A percentile compares a stretch with the other conserved stretches of the same genome.
Evolutionary conservation across 1,284 basidiomycete species (phyloP).

Genomic region (Ganoderma meredithae): DNA sequence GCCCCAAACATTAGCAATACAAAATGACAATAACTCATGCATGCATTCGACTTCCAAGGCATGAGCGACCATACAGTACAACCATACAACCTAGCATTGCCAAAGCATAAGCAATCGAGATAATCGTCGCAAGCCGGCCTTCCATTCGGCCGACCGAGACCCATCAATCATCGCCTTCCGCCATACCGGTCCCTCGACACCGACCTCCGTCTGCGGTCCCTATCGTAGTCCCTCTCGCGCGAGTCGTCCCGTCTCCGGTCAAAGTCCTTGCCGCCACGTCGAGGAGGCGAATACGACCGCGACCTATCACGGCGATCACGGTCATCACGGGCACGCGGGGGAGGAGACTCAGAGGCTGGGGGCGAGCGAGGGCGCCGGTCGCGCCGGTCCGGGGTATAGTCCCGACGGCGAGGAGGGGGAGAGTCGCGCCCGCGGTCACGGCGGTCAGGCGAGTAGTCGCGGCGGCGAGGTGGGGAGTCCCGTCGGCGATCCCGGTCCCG

Average conservation of each 20-base stretch:
- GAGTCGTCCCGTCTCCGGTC: constrained; percentile 33
- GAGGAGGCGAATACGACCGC: constrained; percentile 33
- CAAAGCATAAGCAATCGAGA: neutral
- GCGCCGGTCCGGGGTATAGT: constrained; percentile 23
- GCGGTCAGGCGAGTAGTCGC: constrained; percentile 42
- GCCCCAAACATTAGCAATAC: neutral
- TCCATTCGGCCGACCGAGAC: constrained; percentile 27
- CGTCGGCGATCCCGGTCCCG: constrained; percentile 33
- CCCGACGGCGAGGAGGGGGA: constrained; percentile 18
- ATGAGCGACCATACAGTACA: constrained; percentile 24
- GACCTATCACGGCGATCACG: constrained; percentile 21
- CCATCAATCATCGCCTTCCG: constrained; percentile 17
- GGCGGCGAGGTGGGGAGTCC: constrained; percentile 28
- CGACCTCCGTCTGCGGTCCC: constrained; percentile 33
- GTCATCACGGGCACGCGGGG: neutral
- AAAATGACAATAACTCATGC: neutral
- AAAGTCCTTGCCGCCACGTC: constrained; percentile 30
- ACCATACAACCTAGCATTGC: neutral
- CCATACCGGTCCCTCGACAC: constrained; percentile 34
- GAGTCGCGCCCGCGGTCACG: constrained; percentile 22
- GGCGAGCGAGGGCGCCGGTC: constrained; percentile 35
- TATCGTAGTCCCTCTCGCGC: constrained; percentile 28
- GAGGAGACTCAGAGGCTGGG: constrained; percentile 3
- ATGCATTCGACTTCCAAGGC: constrained; percentile 5
- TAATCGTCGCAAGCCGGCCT: constrained; percentile 15